Conservation (phyloP, 805 yeast genomes). For the Ogataea degrootiae region DNA sequence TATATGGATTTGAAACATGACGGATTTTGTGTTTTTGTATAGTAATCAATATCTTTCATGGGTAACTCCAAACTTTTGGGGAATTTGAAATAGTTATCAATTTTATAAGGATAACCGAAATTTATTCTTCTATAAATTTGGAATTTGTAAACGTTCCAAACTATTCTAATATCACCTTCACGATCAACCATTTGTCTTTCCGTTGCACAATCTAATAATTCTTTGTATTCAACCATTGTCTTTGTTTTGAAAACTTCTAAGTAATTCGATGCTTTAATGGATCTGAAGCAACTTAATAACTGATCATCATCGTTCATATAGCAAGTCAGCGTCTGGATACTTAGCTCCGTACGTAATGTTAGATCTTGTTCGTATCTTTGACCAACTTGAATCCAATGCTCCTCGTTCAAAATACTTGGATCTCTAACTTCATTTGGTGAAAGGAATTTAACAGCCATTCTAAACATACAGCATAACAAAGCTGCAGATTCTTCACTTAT, state of each 20-base stretch:
- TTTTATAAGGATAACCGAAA: slow-evolving; percentile 34
- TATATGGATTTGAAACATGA: slow-evolving; percentile 11
- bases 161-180: slow-evolving; percentile 29
- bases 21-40: slow-evolving; percentile 7
- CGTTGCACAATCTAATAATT: slow-evolving; percentile 23
- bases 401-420: slow-evolving; percentile 25
- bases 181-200: slow-evolving; percentile 31
- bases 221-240: slow-evolving; percentile 21
- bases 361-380: slow-evolving; percentile 30
- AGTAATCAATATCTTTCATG: slow-evolving; percentile 24
- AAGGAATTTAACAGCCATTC: slow-evolving; percentile 29
- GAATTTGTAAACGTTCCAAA: slow-evolving; percentile 37
- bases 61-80: slow-evolving; percentile 34
- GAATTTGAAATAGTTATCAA: slow-evolving; percentile 18
- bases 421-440: slow-evolving; percentile 23
- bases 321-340: slow-evolving; percentile 25
- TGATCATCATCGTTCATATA: slow-evolving; percentile 22
- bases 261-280: slow-evolving; percentile 9
- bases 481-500: slow-evolving; percentile 27
- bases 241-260: slow-evolving; percentile 8
- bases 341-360: slow-evolving; percentile 23
- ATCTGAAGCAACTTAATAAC: slow-evolving; percentile 11
- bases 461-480: slow-evolving; percentile 31
- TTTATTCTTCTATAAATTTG: slow-evolving; percentile 31
- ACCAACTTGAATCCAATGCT: slow-evolving; percentile 34